Evolutionary conservation across 805 yeast species (phyloP).

Genomic region (Nakazawaea holstii): DNA sequence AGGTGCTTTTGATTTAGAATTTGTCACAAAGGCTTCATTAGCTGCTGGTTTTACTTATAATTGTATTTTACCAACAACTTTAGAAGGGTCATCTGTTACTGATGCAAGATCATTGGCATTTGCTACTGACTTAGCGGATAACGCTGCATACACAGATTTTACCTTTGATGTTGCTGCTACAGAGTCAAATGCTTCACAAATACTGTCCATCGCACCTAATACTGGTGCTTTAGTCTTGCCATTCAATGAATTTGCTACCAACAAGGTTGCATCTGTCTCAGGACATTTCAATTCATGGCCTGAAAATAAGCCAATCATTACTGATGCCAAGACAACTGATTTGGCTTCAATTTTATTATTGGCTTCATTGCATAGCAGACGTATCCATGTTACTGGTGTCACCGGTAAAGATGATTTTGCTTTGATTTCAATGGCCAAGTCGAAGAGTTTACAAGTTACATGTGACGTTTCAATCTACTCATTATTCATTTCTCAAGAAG

Average conservation of each 20-base stretch:
- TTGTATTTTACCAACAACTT: slow-evolving; percentile 70
- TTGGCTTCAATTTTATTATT: slow-evolving; percentile 87
- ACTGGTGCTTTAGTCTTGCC: slow-evolving; percentile 84
- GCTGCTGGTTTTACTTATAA: slow-evolving; percentile 87
- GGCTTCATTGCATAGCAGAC: slow-evolving; percentile 80
- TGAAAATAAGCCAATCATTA: slow-evolving; percentile 71
- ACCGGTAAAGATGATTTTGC: slow-evolving; percentile 76
- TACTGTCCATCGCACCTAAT: slow-evolving; percentile 53
- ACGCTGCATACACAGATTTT: slow-evolving; percentile 74
- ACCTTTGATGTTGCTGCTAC: slow-evolving; percentile 82
- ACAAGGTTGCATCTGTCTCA: slow-evolving; percentile 73
- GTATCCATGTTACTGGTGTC: slow-evolving; percentile 86
- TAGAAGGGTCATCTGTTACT: slow-evolving; percentile 55
- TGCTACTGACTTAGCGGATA: slow-evolving; percentile 52
- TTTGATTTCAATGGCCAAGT: slow-evolving; percentile 79
- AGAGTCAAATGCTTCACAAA: slow-evolving; percentile 55
- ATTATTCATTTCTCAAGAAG: slow-evolving; percentile 68
- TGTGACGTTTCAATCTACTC: slow-evolving; percentile 84
- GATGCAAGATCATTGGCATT: slow-evolving; percentile 62
- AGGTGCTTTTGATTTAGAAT: slow-evolving; percentile 55
- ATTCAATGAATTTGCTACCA: slow-evolving; percentile 59
- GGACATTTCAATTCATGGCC: slow-evolving; percentile 86
- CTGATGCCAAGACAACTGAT: slow-evolving; percentile 89
- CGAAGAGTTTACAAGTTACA: slow-evolving; percentile 75
- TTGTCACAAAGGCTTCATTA: slow-evolving; percentile 63